These are phyloP conservation scores for Corchorus olitorius DNA, from an alignment of 345 rosid genomes.

Conservation along the genomic window DNA sequence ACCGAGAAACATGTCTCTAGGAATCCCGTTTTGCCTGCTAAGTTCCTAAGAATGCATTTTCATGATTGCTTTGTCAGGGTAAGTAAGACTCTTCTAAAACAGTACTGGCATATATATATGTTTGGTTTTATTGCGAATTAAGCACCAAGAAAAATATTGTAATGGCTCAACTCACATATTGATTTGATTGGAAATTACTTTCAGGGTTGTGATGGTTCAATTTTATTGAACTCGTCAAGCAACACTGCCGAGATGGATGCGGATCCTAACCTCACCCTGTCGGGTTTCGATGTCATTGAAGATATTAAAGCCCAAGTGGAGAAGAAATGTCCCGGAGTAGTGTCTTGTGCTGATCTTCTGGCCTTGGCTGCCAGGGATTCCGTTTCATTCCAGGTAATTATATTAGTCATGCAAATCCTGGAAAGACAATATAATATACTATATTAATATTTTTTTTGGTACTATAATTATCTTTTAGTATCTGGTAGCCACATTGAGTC, in stretches of 20 bases:
- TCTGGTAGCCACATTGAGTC: no score
- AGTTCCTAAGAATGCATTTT: slow-evolving; percentile 63
- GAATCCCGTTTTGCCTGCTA: slow-evolving; percentile 44
- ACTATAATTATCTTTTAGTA: no score
- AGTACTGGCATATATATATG: neutral
- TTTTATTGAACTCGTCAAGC: slow-evolving; percentile 42
- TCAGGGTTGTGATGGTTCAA: slow-evolving; percentile 79
- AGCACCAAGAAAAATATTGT: no score
- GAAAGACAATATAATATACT: no score
- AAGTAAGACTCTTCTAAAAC: neutral
- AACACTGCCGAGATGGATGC: slow-evolving; percentile 53
- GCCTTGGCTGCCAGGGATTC: slow-evolving; percentile 63
- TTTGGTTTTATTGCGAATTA: neutral
- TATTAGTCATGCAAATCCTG: slow-evolving; percentile 13
- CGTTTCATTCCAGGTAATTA: slow-evolving; percentile 45
- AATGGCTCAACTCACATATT: no score
- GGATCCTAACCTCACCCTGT: slow-evolving; percentile 48
- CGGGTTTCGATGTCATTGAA: slow-evolving; percentile 58
- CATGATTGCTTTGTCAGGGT: slow-evolving; percentile 74
- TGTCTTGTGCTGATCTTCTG: slow-evolving; percentile 69
- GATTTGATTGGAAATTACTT: no score
- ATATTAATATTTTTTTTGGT: no score
- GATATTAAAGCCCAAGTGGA: slow-evolving; percentile 56
- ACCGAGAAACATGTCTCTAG: slow-evolving; percentile 37
- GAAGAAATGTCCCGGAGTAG: slow-evolving; percentile 56